Conservation (phyloP, 2,329 filamentous ascomycete species). For the Albifimbria verrucaria region DNA sequence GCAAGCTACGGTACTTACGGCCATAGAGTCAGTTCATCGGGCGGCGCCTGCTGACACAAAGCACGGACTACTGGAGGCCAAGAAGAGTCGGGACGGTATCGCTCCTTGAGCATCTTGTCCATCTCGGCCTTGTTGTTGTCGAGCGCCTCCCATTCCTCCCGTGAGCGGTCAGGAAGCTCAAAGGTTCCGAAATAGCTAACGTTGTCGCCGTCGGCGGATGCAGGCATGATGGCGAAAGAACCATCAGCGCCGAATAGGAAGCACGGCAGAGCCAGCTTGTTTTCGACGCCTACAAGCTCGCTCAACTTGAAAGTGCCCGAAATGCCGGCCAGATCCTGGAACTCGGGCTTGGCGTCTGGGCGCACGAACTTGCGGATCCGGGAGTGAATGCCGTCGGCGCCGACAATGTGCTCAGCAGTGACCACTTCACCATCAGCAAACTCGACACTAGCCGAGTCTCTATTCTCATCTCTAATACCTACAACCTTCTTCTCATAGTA, state of each 20-base stretch:
- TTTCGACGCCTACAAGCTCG: background rate
- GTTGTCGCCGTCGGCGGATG: slow-evolving; percentile 3
- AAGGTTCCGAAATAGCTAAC: background rate
- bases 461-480: slow-evolving; percentile 29
- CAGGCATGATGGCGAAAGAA: slow-evolving; percentile 3
- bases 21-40: background rate
- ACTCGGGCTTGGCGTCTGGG: slow-evolving; percentile 40
- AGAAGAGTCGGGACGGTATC: background rate
- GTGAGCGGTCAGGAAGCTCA: background rate
- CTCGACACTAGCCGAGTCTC: slow-evolving; percentile 34
- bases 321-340: slow-evolving; percentile 38
- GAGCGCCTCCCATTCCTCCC: background rate
- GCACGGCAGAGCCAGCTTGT: background rate
- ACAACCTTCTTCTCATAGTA: slow-evolving; percentile 41
- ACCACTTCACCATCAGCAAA: slow-evolving; percentile 38
- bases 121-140: background rate
- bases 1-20: background rate
- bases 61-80: background rate
- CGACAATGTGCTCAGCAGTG: slow-evolving; percentile 41
- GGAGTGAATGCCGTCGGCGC: slow-evolving; percentile 53
- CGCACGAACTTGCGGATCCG: slow-evolving; percentile 44
- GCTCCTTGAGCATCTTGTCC: background rate
- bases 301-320: slow-evolving; percentile 3
- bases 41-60: background rate
- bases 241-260: background rate